Base-by-base conservation (phyloP, 768 basidiomycete genomes). In the Antrodiella citrinella region DNA sequence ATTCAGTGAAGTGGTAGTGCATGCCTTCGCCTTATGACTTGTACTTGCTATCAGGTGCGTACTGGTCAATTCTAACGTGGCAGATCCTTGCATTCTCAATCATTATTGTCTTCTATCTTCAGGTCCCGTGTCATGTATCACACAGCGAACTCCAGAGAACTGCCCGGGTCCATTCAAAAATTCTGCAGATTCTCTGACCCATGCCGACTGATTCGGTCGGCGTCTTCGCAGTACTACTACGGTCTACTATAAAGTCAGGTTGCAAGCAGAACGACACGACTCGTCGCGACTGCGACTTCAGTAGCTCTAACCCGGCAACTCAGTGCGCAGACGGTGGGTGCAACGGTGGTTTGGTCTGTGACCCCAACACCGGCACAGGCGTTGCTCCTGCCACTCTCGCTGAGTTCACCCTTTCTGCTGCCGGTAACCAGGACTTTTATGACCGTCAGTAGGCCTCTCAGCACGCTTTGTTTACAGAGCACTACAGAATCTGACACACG, bases 291-390 rank as follows among this genome's bases (percentile, higher is more conserved):
- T 86, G 85, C 55, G 67, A 84, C 63, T 86, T 86, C 59, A 67
- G 64, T 47, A 66, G 55, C 38, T 52, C 57, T 54, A 39, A 72
- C 73, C 57, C 72, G 71, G n/a, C 79, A 75, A 20, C 68, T 67
- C 3, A 80, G 73, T 87, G 84, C 55, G 54, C 78, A 18, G 71
- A 73, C 49, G 85, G 84, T 38, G 82, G 82, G 44, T 86, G 84
- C 59, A 82, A 80, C 51, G 84, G 85, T 13, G 85, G 84, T 30
- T 66, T 87, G 7, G 57, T 69, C 10, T 86, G 85, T 54, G 77
- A 75, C 57, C 53, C 69, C 10, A 58, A 59, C 35, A 73, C 72
- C 25, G 82, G 77, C 42, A 80, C 80, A 22, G 65, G 66, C 20
- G 60, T 65, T 1, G 63, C 67, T 41, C 67, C 67, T 5, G 67